Base-by-base conservation (phyloP, 1,139 yeast species). In the Saccharomyces hybrid region DNA sequence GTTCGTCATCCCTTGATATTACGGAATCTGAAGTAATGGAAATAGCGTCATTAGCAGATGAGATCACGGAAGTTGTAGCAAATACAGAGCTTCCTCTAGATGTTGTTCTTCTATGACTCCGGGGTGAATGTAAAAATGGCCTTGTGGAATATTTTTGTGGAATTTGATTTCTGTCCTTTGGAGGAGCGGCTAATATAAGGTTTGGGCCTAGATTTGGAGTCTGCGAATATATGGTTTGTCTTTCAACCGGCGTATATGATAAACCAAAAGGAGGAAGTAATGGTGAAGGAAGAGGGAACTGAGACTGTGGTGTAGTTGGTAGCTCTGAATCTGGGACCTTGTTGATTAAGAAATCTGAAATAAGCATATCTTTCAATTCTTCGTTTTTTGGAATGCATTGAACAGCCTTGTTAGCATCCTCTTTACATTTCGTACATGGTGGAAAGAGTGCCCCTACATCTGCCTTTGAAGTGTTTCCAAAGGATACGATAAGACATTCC, bases 381-480 rank as follows among this genome's bases (percentile, higher is more conserved):
- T 57, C 59, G 53, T 62, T 63, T 48, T 58, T 60, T 1, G 72
- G 72, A 16, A 67, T 55, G 51, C 70, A 68, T 47, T 62, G 59
- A 2, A 52, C 56, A 26, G 51, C 49, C 14, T 26, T 51, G 7
- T 44, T 41, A 41, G 47, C 48, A 19, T 55, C 59, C 24, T 34
- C 44, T 4, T 53, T 48, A 51, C 71, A 68, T 44, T 59, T 59
- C 2, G 27, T 55, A 56, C 72, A 68, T 3, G 50, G 41, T 2
- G 71, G 71, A 52, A 67, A 65, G 34, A 63, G 49, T 4, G 63
- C 56, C 46, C 61, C 56, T 24, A 66, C 48, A 44, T 63, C 62
- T 7, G 51, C 49, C 3, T 51, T 44, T n/a, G 55, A 47, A 16
- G 56, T 46, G 26, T 52, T 56, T 4, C 57, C 67, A 41, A 66